A percentile compares a stretch with the other conserved stretches of the same genome.
These are phyloP conservation scores for Microbotryum violaceum DNA, from an alignment of 1,284 basidiomycete genomes.

Conservation along the genomic window DNA sequence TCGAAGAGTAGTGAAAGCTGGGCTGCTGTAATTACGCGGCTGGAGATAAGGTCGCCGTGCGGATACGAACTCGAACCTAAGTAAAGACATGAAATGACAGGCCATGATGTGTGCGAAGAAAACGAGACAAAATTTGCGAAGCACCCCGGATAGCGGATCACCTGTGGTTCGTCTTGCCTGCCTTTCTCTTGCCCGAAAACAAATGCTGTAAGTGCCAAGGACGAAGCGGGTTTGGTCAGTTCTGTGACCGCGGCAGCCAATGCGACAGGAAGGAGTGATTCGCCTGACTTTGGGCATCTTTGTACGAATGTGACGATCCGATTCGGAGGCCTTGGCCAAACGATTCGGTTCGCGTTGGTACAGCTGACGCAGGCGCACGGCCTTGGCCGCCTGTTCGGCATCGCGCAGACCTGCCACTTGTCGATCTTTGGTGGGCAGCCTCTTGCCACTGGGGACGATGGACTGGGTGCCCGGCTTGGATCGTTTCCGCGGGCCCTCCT, in stretches of 20 bases:
- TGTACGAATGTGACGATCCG: conserved; percentile 50
- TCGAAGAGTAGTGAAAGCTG: too few relatives aligned
- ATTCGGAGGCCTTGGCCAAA: conserved; percentile 80
- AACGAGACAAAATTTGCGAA: background rate
- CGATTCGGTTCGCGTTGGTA: conserved; percentile 77
- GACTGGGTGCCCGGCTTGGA: conserved; percentile 53
- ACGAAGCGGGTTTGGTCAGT: too few relatives aligned
- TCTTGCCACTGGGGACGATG: conserved; percentile 40
- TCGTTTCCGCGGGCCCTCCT: conserved; percentile 41
- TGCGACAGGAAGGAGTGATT: conserved; percentile 29
- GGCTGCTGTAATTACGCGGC: too few relatives aligned
- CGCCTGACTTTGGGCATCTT: conserved; percentile 42
- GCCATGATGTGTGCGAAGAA: background rate
- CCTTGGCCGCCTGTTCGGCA: conserved; percentile 66
- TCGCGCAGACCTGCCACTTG: conserved; percentile 71
- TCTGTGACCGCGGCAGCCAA: conserved; percentile 53
- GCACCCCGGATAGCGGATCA: background rate
- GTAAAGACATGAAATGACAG: background rate
- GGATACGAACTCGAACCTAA: background rate
- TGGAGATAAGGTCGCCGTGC: background rate
- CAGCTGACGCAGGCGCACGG: conserved; percentile 70
- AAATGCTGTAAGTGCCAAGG: conserved; percentile 48
- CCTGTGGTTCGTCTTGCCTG: conserved; percentile 1
- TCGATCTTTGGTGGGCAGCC: conserved; percentile 62
- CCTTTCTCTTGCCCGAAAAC: conserved; percentile 73